phyloP scores from a whole-genome alignment of 176 grass and related monocot genomes.

The Rhynchospora breviuscula region DNA sequence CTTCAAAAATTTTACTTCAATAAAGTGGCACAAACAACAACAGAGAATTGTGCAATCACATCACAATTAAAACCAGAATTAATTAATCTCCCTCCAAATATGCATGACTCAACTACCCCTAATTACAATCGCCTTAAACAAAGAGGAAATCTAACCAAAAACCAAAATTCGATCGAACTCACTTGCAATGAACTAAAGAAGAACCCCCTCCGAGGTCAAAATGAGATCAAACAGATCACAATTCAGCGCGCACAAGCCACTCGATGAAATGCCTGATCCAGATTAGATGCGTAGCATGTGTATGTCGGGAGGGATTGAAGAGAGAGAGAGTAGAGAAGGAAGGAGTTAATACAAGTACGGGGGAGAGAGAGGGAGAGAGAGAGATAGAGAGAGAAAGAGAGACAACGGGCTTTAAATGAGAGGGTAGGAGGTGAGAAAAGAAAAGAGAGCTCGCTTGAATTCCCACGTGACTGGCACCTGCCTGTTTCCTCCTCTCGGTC shows the following conservation, averaged over 20 bases:
- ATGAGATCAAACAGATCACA: not conserved
- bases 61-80: not conserved
- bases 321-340: not conserved
- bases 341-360: not conserved
- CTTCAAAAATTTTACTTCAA: conserved; percentile 5
- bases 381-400: not conserved
- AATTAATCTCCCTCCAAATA: conserved; percentile 1
- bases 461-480: conserved; percentile 29
- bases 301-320: not conserved
- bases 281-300: conserved; percentile 10
- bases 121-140: not conserved
- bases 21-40: not conserved
- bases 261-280: not conserved
- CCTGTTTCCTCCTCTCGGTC: conserved; percentile 9
- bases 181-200: conserved; percentile 5
- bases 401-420: conserved; percentile 28
- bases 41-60: not conserved
- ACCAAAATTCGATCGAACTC: conserved; percentile 9
- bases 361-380: not conserved
- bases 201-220: not conserved
- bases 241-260: conserved; percentile 7
- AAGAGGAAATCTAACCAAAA: not conserved
- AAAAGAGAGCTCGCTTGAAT: conserved; percentile 3
- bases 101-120: conserved; percentile 27
- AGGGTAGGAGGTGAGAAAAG: not conserved